Conservation (phyloP, 495 filamentous ascomycete species). For the Aspergillus campestris region DNA sequence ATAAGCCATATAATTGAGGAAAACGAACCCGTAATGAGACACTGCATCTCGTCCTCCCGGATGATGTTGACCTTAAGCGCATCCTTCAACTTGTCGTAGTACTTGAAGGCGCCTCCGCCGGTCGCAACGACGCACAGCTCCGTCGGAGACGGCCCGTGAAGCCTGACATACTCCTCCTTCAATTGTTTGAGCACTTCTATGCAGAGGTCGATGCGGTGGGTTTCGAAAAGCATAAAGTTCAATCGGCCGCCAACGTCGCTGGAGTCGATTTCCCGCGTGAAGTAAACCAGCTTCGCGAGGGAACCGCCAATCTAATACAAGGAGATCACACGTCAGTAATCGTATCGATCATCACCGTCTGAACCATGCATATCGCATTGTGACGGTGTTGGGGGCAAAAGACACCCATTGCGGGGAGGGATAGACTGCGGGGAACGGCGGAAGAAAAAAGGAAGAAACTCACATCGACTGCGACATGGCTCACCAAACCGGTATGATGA, state of each 20-base stretch:
- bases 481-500: slow-evolving; percentile 85
- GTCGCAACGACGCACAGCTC: slow-evolving; percentile 88
- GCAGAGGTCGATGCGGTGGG: slow-evolving; percentile 82
- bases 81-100: slow-evolving; percentile 80
- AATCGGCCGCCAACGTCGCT: slow-evolving; percentile 79
- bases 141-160: slow-evolving; percentile 55
- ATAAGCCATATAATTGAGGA: background rate
- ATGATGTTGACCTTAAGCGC: slow-evolving; percentile 77
- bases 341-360: slow-evolving; percentile 14
- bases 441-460: slow-evolving; percentile 23
- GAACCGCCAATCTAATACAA: slow-evolving; percentile 80
- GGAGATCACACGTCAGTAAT: background rate
- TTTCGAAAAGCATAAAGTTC: slow-evolving; percentile 94
- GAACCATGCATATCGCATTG: background rate
- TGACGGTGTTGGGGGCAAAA: slow-evolving; percentile 1
- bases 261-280: slow-evolving; percentile 75
- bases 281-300: slow-evolving; percentile 93
- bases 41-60: slow-evolving; percentile 97
- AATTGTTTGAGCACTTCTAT: slow-evolving; percentile 79
- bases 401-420: slow-evolving; percentile 26
- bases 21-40: slow-evolving; percentile 75
- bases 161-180: slow-evolving; percentile 64
- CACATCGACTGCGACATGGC: slow-evolving; percentile 95
- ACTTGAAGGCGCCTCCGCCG: slow-evolving; percentile 91
- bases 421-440: slow-evolving; percentile 24